A percentile compares a stretch with the other conserved stretches of the same genome.
Evolutionary conservation across 352 stramenopile species (phyloP).

Genomic region (Thalassiosira mediterranea): DNA sequence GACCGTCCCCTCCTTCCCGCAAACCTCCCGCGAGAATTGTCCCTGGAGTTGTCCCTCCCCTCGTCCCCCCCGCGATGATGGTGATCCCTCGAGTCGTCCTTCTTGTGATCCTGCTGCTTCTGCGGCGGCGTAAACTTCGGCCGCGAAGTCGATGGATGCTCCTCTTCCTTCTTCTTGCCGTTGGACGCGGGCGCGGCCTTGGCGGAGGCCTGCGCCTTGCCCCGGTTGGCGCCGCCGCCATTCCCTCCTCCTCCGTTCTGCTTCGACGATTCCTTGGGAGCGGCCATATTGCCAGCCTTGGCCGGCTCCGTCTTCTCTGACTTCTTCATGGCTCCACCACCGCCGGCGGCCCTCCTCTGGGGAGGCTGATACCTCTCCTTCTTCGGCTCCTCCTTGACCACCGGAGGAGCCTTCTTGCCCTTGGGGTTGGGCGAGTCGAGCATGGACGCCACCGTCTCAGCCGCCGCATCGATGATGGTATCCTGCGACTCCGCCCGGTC

Average conservation of each 20-base stretch:
- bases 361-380: no score
- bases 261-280: constrained; percentile 7
- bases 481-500: not conserved
- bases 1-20: not conserved
- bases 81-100: constrained; percentile 4
- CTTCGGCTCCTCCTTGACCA: constrained; percentile 4
- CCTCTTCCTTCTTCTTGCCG: constrained; percentile 13
- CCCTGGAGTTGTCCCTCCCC: no score
- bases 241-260: constrained; percentile 3
- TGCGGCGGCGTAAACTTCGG: constrained; percentile 40
- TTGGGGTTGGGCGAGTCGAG: not conserved
- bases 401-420: not conserved
- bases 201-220: no score
- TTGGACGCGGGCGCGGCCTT: not conserved
- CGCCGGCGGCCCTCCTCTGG: no score
- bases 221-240: not conserved
- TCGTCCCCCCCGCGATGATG: no score
- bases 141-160: not conserved
- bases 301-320: constrained; percentile 2
- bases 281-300: not conserved
- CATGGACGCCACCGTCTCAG: constrained; percentile 11
- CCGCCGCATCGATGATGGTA: constrained; percentile 10
- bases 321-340: no score
- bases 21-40: no score
- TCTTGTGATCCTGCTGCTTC: constrained; percentile 27